Percentiles rank a stretch among this genome's conserved stretches.
Conservation (phyloP, 2,329 filamentous ascomycete genomes). For the Penicillium janthinellum region DNA sequence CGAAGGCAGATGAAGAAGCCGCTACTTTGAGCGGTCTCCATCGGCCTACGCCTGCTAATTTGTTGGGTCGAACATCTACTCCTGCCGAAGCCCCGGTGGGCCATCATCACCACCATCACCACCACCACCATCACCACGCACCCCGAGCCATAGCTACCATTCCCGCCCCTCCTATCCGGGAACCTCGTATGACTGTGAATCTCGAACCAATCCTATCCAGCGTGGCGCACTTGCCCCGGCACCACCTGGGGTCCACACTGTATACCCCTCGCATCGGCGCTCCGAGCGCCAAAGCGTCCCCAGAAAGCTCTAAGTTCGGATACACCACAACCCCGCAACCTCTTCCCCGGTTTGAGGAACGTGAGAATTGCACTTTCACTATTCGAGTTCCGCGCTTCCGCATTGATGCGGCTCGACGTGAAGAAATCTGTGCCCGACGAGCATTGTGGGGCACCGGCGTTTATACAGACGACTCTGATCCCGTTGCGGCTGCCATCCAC, state of each 20-base stretch:
- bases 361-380: slow-evolving; percentile 87
- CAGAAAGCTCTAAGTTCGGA: slow-evolving; percentile 57
- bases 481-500: slow-evolving; percentile 90
- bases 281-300: slow-evolving; percentile 43
- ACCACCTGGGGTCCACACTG: slow-evolving; percentile 80
- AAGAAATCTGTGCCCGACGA: slow-evolving; percentile 78
- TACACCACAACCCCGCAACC: slow-evolving; percentile 67
- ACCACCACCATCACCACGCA: slow-evolving; percentile 44
- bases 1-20: slow-evolving; percentile 54
- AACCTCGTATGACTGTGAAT: slow-evolving; percentile 66
- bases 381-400: slow-evolving; percentile 83
- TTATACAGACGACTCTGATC: slow-evolving; percentile 94
- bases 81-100: slow-evolving; percentile 29
- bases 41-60: slow-evolving; percentile 31
- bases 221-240: slow-evolving; percentile 69
- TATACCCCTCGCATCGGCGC: slow-evolving; percentile 69
- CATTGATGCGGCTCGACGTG: slow-evolving; percentile 67
- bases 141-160: slow-evolving; percentile 26
- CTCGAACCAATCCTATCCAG: slow-evolving; percentile 72
- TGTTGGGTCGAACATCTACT: slow-evolving; percentile 34
- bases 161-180: slow-evolving; percentile 49
- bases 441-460: slow-evolving; percentile 92
- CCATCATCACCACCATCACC: slow-evolving; percentile 48
- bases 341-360: slow-evolving; percentile 73
- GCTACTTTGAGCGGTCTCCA: slow-evolving; percentile 25